Base-by-base conservation (phyloP, 495 filamentous ascomycete species). In the Diplogelasinospora grovesii region DNA sequence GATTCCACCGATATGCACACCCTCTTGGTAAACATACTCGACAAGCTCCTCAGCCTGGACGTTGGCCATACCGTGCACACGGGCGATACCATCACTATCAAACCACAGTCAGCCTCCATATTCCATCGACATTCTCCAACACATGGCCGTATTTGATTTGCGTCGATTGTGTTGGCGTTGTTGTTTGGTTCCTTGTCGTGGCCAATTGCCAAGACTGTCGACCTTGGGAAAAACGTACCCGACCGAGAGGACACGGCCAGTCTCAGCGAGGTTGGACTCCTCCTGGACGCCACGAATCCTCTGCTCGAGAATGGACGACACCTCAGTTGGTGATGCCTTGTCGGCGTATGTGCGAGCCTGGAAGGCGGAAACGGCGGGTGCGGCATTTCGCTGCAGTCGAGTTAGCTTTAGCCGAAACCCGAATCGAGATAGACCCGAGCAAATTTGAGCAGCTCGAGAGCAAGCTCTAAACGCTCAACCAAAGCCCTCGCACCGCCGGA, bases 11-110 rank as follows among this genome's bases (percentile, higher is more conserved):
- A n/a, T n/a, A n/a, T n/a, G n/a, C n/a, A n/a, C n/a, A n/a, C n/a
- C n/a, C n/a, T n/a, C n/a, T n/a, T n/a, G n/a, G n/a, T n/a, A n/a
- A n/a, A n/a, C 92, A 61, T 84, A 98, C 92, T 98, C 93, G 63
- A 98, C 92, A 64, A 98, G 83, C 81, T 98, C 92, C 73, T 98
- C 92, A 63, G 92, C 92, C 78, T 98, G 92, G 73, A 98, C 92
- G 69, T 97, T 97, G 85, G 77, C 86, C 86, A 98, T 93, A 65
- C 92, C 92, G 69, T 98, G 89, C 53, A 98, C 92, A 86, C 93
- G 89, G 65, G 92, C 92, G 63, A 98, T 98, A 95, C 92, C 92
- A 73, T 98, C 92, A 89, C 92, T 98, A 53, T 65, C 48, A 33
- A 22, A 46, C 32, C 39, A 32, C 41, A 24, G 55, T 78, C 57